Evolutionary conservation across 2,329 filamentous ascomycete genomes (phyloP).

Genomic region (Exophiala calicioides): DNA sequence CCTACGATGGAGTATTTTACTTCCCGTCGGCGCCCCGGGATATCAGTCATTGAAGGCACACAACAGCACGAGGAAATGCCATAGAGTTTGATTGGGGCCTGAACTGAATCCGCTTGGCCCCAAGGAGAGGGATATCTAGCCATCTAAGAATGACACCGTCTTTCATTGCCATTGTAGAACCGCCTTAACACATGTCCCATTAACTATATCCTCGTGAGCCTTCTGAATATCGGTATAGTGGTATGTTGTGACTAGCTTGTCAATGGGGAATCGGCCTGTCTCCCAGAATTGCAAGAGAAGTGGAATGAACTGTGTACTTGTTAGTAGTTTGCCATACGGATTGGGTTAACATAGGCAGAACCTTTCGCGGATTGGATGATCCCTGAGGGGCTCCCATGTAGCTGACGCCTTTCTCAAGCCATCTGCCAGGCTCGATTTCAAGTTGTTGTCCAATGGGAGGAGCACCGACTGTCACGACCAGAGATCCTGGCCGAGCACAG

Average conservation of each 20-base stretch:
- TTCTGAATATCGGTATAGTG: conserved; percentile 33
- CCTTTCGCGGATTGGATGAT: conserved; percentile 10
- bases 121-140: no score
- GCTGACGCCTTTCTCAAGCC: conserved; percentile 3
- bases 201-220: conserved; percentile 31
- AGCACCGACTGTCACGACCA: conserved; percentile 17
- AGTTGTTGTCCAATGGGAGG: conserved; percentile 7
- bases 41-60: no score
- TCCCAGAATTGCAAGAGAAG: conserved; percentile 10
- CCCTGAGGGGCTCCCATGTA: conserved; percentile 19
- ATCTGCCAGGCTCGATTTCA: conserved; percentile 3
- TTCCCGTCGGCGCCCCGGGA: background rate
- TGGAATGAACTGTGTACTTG: conserved; percentile 20
- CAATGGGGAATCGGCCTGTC: conserved; percentile 49
- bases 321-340: background rate
- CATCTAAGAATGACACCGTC: no score
- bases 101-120: no score
- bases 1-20: background rate
- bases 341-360: background rate
- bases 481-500: conserved; percentile 3
- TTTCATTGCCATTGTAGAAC: conserved; percentile 28
- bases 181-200: conserved; percentile 32
- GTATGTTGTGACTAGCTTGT: conserved; percentile 49
- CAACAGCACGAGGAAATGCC: no score
- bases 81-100: no score